Conservation (phyloP, 2,329 filamentous ascomycete species). For the Botrytis hyacinthi region DNA sequence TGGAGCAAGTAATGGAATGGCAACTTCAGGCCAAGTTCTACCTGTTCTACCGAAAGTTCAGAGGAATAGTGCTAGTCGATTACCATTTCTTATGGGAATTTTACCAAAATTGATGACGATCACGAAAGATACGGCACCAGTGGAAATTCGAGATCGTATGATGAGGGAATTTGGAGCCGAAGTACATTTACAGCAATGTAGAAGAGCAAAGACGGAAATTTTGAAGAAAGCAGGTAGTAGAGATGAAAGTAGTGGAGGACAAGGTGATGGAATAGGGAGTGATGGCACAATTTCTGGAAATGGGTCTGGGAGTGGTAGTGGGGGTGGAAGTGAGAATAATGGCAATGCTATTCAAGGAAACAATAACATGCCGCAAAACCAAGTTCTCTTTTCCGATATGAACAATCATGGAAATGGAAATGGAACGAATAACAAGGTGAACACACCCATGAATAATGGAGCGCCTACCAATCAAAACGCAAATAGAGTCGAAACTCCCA, state of each 20-base stretch:
- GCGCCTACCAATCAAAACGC: slow-evolving; percentile 1
- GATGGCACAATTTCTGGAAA: neutral
- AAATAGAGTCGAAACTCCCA: slow-evolving; percentile 8
- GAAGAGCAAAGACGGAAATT: slow-evolving; percentile 39
- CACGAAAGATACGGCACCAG: slow-evolving; percentile 56
- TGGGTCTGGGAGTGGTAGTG: neutral
- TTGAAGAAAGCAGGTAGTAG: slow-evolving; percentile 31
- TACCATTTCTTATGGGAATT: slow-evolving; percentile 59
- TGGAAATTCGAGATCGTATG: slow-evolving; percentile 57
- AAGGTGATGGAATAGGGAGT: slow-evolving; percentile 1
- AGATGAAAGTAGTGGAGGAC: slow-evolving; percentile 16
- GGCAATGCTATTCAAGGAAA: slow-evolving; percentile 10
- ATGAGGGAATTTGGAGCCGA: slow-evolving; percentile 40
- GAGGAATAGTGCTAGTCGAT: slow-evolving; percentile 35
- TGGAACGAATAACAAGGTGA: neutral
- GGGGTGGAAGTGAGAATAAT: slow-evolving; percentile 29
- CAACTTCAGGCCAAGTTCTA: slow-evolving; percentile 20
- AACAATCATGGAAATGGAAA: slow-evolving; percentile 17
- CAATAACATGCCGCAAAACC: slow-evolving; percentile 8
- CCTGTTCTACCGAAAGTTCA: slow-evolving; percentile 38
- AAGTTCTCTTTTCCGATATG: slow-evolving; percentile 22
- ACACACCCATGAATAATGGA: neutral
- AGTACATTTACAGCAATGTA: slow-evolving; percentile 39
- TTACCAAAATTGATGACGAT: slow-evolving; percentile 60
- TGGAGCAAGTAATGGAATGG: slow-evolving; percentile 33